Conservation (phyloP, 305 asterid genomes). For the Euphrasia arctica region DNA sequence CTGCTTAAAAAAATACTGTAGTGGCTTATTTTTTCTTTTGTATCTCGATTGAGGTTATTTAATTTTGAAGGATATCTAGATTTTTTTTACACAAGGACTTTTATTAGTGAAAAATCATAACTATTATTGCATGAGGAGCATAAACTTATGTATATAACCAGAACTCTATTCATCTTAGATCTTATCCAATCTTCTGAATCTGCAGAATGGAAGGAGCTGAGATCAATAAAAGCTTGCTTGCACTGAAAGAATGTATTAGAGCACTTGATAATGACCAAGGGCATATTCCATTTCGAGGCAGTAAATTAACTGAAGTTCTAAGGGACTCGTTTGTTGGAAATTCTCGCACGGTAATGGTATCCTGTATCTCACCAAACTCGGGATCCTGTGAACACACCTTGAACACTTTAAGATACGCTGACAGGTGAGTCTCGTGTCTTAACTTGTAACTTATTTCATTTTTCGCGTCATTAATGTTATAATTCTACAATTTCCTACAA, state of each 20-base stretch:
- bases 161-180: neutral
- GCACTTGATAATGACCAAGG: constrained; percentile 98
- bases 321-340: constrained; percentile 98
- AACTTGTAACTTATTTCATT: constrained; percentile 1
- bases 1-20: too few species aligned
- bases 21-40: too few species aligned
- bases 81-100: neutral
- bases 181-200: constrained; percentile 21
- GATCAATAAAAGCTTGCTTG: constrained; percentile 96
- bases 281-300: constrained; percentile 98
- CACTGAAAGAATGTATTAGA: constrained; percentile 95
- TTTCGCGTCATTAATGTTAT: too few species aligned
- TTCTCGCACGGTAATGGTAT: constrained; percentile 96
- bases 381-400: constrained; percentile 98
- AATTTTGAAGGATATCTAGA: too few species aligned
- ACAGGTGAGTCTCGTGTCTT: constrained; percentile 52
- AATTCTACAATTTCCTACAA: constrained; percentile 13
- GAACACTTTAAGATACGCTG: constrained; percentile 98
- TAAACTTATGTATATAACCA: neutral
- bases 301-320: constrained; percentile 95
- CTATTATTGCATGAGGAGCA: neutral
- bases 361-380: constrained; percentile 89
- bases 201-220: constrained; percentile 99
- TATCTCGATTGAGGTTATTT: too few species aligned
- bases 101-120: neutral